Base-by-base conservation (phyloP, 73 alveolate genomes). In the Stentor roeselii region DNA sequence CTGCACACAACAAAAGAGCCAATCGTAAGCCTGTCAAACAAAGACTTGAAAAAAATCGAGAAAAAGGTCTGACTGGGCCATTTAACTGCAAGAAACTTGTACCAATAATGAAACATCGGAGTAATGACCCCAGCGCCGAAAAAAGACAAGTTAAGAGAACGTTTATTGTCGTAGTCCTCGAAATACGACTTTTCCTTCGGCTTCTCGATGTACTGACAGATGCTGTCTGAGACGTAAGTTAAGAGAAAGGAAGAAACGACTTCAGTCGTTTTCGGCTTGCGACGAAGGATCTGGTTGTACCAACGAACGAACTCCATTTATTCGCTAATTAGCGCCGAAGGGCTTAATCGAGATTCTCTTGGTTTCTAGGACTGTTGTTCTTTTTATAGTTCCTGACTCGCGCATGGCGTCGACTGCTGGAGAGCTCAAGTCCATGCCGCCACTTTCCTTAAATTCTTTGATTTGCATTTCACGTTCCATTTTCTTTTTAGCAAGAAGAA, bases 101-200 rank as follows among this genome's bases (percentile, higher is more conserved):
- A 67, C 80, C 80, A 67, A 32, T 32, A 21, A 67, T 67, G 80
- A n/a, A 67, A 32, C n/a, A 67, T 21, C 34, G 80, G 80, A 0
- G 80, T 32, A 1, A 67, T 21, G 34, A 21, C 15, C n/a, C n/a
- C n/a, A 21, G 80, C 80, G 11, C 80, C 80, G 34, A 21, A 67
- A 1, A 21, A 30, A 32, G 41, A 21, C 41, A 67, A 32, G 2
- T 67, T 67, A n/a, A n/a, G 34, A 32, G 41, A 67, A 1, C 80
- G n/a, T 67, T 67, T 67, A 34, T 67, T 1, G 34, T 34, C 41
- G 34, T 27, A 67, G 37, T 30, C 37, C 42, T 67, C 41, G 37
- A 34, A 21, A 40, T 21, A 67, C 21, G 50, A 30, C 2, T 67
- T 67, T 15, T 32, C 34, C 34, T 67, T n/a, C n/a, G 37, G 80